phyloP scores from a whole-genome alignment of 192 early-diverging fungal genomes.

The Entomortierella beljakovae region DNA sequence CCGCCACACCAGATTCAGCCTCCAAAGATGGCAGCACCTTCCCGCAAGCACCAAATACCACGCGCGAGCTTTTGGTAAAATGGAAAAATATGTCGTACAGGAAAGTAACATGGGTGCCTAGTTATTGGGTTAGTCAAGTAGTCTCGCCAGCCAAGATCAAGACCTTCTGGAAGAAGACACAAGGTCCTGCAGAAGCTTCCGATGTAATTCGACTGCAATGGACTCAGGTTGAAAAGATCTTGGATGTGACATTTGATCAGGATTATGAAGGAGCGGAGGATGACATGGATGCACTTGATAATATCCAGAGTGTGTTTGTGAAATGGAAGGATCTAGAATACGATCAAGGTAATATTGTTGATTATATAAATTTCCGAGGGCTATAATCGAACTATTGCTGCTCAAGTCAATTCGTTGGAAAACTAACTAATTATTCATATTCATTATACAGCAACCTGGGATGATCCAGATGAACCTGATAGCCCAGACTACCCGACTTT shows the following conservation, averaged over 20 bases:
- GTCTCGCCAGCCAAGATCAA: conserved; percentile 32
- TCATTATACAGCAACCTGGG: conserved; percentile 51
- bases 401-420: too few relatives aligned
- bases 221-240: conserved; percentile 55
- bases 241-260: conserved; percentile 53
- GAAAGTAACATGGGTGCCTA: conserved; percentile 63
- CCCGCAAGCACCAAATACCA: conserved; percentile 22
- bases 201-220: conserved; percentile 49
- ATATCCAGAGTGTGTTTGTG: conserved; percentile 66
- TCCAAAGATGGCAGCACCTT: conserved; percentile 18
- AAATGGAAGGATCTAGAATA: conserved; percentile 73
- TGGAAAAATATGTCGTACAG: conserved; percentile 61
- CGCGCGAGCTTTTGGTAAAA: conserved; percentile 58
- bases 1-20: background rate
- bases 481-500: conserved; percentile 45
- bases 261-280: conserved; percentile 35
- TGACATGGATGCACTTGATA: conserved; percentile 44
- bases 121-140: conserved; percentile 55
- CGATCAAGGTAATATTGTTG: conserved; percentile 57
- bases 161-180: conserved; percentile 37
- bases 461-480: conserved; percentile 46
- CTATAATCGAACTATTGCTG: conserved; percentile 11
- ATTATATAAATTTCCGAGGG: conserved; percentile 6
- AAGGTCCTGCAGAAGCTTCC: conserved; percentile 18
- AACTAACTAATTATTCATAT: background rate